Evolutionary conservation across 2,329 filamentous ascomycete species (phyloP).

Genomic region (Penicillium sp.): DNA sequence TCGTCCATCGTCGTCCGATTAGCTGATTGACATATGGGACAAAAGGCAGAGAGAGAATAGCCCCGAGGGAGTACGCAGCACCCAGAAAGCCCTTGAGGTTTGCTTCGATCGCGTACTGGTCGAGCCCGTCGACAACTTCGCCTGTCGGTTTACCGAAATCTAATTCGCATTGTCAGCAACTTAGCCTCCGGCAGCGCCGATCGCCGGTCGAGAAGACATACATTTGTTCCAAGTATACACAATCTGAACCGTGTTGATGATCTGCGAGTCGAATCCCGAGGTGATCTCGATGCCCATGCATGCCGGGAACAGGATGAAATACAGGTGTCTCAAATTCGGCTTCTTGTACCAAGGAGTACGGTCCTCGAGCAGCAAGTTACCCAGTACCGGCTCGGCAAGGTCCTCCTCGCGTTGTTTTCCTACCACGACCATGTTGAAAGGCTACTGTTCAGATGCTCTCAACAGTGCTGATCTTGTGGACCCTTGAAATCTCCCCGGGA

Average conservation of each 20-base stretch:
- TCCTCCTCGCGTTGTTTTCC: constrained; percentile 26
- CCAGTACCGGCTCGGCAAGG: constrained; percentile 24
- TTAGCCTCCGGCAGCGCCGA: constrained; percentile 7
- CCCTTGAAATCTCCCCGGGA: constrained; percentile 1
- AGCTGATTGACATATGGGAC: constrained; percentile 55
- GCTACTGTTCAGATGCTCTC: constrained; percentile 3
- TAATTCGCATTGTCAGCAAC: constrained; percentile 1
- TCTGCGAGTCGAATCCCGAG: constrained; percentile 55
- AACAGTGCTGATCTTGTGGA: constrained; percentile 5
- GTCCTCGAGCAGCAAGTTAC: constrained; percentile 30
- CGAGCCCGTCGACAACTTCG: constrained; percentile 14
- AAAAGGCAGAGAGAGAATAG: constrained; percentile 56
- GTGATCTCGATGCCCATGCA: constrained; percentile 63
- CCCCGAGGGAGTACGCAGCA: constrained; percentile 58
- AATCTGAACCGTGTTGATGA: constrained; percentile 47
- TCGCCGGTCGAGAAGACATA: constrained; percentile 13
- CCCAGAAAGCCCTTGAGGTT: constrained; percentile 51
- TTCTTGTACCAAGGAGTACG: constrained; percentile 55
- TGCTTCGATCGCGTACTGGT: constrained; percentile 20
- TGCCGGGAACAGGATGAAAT: constrained; percentile 57
- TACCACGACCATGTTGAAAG: constrained; percentile 21
- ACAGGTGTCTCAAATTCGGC: constrained; percentile 55
- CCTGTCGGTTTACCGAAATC: constrained; percentile 26
- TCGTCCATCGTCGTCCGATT: constrained; percentile 56
- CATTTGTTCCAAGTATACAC: constrained; percentile 40